These are phyloP conservation scores for Fragaria ananassa DNA, from an alignment of 306 rosid species.

Conservation along the genomic window DNA sequence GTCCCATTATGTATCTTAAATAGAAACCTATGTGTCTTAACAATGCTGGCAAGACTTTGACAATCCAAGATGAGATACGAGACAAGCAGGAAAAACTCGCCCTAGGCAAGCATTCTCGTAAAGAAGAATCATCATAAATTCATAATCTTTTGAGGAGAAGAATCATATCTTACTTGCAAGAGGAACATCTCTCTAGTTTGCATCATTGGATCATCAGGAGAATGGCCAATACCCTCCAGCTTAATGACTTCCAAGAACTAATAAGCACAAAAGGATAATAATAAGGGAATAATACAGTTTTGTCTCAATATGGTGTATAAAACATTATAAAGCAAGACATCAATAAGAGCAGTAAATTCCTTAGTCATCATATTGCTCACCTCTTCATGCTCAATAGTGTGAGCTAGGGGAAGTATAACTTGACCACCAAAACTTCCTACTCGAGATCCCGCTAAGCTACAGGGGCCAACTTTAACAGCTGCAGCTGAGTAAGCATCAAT, in stretches of 20 bases:
- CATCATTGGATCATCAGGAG: conserved; percentile 78
- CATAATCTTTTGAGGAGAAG: neutral
- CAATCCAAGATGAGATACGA: neutral
- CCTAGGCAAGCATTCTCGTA: conserved; percentile 2
- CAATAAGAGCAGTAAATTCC: neutral
- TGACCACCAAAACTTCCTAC: conserved; percentile 91
- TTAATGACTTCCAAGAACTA: conserved; percentile 92
- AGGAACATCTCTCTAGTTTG: conserved; percentile 82
- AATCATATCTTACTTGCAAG: conserved; percentile 61
- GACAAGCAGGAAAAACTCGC: neutral
- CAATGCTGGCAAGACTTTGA: neutral
- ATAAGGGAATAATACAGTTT: neutral
- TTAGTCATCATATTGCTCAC: conserved; percentile 23
- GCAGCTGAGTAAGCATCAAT: conserved; percentile 97
- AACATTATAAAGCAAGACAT: neutral
- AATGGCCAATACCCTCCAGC: conserved; percentile 81
- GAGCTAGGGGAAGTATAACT: conserved; percentile 93
- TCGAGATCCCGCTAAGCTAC: conserved; percentile 84
- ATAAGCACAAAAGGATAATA: neutral
- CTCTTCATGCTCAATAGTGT: conserved; percentile 96
- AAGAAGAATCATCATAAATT: neutral
- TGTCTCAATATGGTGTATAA: neutral
- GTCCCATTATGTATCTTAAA: neutral
- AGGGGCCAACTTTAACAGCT: conserved; percentile 92
- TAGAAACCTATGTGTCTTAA: neutral